These are phyloP conservation scores for Diaporthe citriasiana DNA, from an alignment of 2,329 filamentous ascomycete genomes.

Conservation along the genomic window DNA sequence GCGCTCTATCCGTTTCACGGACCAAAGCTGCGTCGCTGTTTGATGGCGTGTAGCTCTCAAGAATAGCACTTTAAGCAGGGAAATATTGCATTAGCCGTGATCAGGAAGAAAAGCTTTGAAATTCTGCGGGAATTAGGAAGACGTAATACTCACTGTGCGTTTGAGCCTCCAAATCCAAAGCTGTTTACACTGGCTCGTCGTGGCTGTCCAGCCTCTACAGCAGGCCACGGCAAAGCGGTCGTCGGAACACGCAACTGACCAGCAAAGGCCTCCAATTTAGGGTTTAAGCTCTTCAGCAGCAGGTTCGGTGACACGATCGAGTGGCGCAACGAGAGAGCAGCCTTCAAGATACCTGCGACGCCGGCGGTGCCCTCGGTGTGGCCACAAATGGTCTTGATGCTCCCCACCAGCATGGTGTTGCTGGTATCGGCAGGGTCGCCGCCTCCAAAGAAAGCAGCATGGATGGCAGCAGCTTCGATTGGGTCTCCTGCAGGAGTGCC, in stretches of 20 bases:
- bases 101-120: not conserved
- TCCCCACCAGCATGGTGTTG: conserved; percentile 47
- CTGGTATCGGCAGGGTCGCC: not conserved
- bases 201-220: conserved; percentile 42
- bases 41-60: not conserved
- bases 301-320: conserved; percentile 53
- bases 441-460: conserved; percentile 48
- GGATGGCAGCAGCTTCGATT: conserved; percentile 53
- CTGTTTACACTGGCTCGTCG: conserved; percentile 52
- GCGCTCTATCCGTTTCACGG: not conserved
- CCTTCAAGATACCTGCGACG: not conserved
- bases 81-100: not conserved
- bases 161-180: conserved; percentile 53
- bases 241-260: conserved; percentile 44
- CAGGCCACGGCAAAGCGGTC: conserved; percentile 46
- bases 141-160: conserved; percentile 52
- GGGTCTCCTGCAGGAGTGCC: conserved; percentile 45
- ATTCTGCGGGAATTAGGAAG: too few relatives aligned
- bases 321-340: conserved; percentile 55
- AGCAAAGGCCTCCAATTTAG: conserved; percentile 50
- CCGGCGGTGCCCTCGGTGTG: conserved; percentile 66
- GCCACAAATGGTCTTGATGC: conserved; percentile 54
- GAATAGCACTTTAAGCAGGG: not conserved
- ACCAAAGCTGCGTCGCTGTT: not conserved
- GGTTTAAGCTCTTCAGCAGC: conserved; percentile 53